Percentiles rank a stretch among this genome's conserved stretches.
phyloP scores from a whole-genome alignment of 169 alveolate genomes.

The Sarcocystis neurona region DNA sequence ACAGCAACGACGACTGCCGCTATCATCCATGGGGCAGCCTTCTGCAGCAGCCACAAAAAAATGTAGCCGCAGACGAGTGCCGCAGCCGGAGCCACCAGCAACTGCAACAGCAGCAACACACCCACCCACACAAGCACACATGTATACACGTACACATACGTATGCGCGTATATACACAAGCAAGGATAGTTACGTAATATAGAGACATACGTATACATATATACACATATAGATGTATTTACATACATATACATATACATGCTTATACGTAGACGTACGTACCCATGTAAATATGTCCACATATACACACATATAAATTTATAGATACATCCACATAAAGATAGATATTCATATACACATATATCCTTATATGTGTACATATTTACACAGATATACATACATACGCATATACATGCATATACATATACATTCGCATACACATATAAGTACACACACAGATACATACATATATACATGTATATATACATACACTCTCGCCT shows the following conservation, averaged over 20 bases:
- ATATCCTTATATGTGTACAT: no score
- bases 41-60: slow-evolving; percentile 44
- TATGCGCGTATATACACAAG: neutral
- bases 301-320: no score
- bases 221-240: neutral
- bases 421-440: no score
- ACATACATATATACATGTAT: no score
- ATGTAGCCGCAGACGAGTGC: slow-evolving; percentile 7
- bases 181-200: neutral
- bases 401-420: no score
- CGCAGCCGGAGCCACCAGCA: slow-evolving; percentile 22
- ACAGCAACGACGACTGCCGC: neutral
- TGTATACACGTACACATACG: neutral
- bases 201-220: neutral
- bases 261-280: neutral
- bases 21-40: slow-evolving; percentile 9
- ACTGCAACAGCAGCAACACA: neutral
- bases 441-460: no score
- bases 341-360: no score
- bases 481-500: no score
- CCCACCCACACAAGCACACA: neutral
- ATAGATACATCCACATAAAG: no score
- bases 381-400: no score
- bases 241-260: neutral
- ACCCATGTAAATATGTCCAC: neutral